Percentiles rank a stretch among this genome's conserved stretches.
phyloP scores from a whole-genome alignment of 495 filamentous ascomycete species.

The Penicillium coffeae region DNA sequence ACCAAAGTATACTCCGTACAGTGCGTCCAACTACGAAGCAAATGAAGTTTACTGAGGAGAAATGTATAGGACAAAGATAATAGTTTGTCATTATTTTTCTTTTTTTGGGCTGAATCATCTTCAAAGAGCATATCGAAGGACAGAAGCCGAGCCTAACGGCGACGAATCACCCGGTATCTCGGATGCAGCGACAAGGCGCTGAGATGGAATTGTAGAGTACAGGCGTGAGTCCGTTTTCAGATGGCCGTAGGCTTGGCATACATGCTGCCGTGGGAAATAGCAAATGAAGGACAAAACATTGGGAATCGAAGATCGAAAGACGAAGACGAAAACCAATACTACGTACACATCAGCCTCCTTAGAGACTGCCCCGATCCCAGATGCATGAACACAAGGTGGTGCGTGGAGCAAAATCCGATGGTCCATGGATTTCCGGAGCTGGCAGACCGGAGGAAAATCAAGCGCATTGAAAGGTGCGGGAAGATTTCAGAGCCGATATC shows the following conservation, averaged over 20 bases:
- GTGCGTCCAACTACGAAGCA: no score
- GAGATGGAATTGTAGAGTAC: not conserved
- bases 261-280: not conserved
- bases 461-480: not conserved
- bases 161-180: not conserved
- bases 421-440: no score
- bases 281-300: not conserved
- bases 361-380: not conserved
- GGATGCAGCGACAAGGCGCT: not conserved
- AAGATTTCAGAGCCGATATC: not conserved
- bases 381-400: no score
- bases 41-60: not conserved
- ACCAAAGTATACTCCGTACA: no score
- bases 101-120: conserved; percentile 11
- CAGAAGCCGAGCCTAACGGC: conserved; percentile 1
- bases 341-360: conserved; percentile 5
- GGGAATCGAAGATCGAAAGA: not conserved
- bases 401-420: no score
- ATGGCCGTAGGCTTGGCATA: not conserved
- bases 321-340: conserved; percentile 1
- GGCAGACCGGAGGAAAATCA: not conserved
- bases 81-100: conserved; percentile 18
- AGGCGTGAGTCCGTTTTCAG: not conserved
- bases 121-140: conserved; percentile 9
- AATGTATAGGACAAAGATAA: conserved; percentile 16